Evolutionary conservation across 2,329 filamentous ascomycete genomes (phyloP), one percentile per base, ranked within the genome.

Genomic region (Penicillium decumbens): DNA sequence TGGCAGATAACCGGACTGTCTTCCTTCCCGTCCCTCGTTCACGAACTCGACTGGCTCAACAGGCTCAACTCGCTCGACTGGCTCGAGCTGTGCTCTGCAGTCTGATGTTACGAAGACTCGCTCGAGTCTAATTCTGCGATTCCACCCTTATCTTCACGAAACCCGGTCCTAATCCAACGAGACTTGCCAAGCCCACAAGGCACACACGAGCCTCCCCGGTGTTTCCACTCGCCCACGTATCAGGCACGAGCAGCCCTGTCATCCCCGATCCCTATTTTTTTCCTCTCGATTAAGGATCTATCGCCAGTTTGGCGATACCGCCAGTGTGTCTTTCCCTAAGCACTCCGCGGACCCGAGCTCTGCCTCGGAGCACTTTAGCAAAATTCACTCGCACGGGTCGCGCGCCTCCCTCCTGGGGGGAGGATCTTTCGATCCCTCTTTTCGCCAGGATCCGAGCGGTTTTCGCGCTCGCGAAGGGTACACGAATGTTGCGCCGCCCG

Each of bases 341-440:
- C 51, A 56, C 53, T 43, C 55, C 47, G 58, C 59, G 55, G 61
- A 64, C 43, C 51, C 60, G 41, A 64, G 68, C 70, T 72, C 70
- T 70, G 61, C 61, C 41, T 58, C 63, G 69, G 70, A 71, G 65
- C 69, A 65, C 47, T 63, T 69, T 60, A 64, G 61, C 74, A 81
- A 80, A 72, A 79, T 80, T 78, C 71, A 69, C 67, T 75, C 74
- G 60, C 77, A 81, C 73, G 75, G 77, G 65, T 75, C 77, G 48
- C 75, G 78, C 63, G 68, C 77, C 65, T 82, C 79, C 73, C 78
- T 83, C 64, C 73, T 84, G 60, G 80, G 79, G 72, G 79, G 79
- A 72, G 77, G 77, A 59, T 76, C 78, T 44, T 74, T 78, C 42
- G 75, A 79, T 62, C 73, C 75, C 35, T 69, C 75, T 54, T 77